Conservation (phyloP, 768 basidiomycete species). For the Antrodiella citrinella region DNA sequence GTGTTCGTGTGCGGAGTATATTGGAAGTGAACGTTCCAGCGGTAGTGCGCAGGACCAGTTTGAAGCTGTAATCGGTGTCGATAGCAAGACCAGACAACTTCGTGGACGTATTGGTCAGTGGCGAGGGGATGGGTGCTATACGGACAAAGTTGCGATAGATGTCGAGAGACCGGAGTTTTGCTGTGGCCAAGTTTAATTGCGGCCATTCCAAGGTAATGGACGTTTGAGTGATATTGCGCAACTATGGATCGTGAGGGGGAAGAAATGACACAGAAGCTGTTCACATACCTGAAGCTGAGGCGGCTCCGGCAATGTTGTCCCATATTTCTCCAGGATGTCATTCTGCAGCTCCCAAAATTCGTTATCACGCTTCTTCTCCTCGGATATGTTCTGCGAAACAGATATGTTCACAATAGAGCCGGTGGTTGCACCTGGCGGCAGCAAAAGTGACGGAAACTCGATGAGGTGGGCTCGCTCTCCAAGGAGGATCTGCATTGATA, state of each 20-base stretch:
- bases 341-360: conserved; percentile 84
- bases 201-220: conserved; percentile 97
- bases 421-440: conserved; percentile 86
- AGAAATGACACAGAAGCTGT: background rate
- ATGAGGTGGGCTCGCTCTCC: conserved; percentile 94
- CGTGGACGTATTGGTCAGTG: conserved; percentile 77
- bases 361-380: conserved; percentile 74
- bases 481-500: conserved; percentile 79
- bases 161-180: conserved; percentile 81
- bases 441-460: conserved; percentile 92
- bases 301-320: conserved; percentile 52
- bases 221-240: conserved; percentile 94
- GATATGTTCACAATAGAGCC: conserved; percentile 98
- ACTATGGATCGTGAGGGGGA: too few species aligned
- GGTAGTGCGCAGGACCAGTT: conserved; percentile 86
- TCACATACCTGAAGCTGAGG: conserved; percentile 62
- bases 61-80: conserved; percentile 86
- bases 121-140: conserved; percentile 77
- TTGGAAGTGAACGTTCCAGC: conserved; percentile 90
- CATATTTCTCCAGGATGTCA: conserved; percentile 70
- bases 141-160: conserved; percentile 91
- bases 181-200: conserved; percentile 70
- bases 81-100: conserved; percentile 79
- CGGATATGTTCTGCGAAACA: conserved; percentile 77
- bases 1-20: conserved; percentile 74